Evolutionary conservation across 2,329 filamentous ascomycete genomes (phyloP).

Genomic region (Ophiobolus disseminans): DNA sequence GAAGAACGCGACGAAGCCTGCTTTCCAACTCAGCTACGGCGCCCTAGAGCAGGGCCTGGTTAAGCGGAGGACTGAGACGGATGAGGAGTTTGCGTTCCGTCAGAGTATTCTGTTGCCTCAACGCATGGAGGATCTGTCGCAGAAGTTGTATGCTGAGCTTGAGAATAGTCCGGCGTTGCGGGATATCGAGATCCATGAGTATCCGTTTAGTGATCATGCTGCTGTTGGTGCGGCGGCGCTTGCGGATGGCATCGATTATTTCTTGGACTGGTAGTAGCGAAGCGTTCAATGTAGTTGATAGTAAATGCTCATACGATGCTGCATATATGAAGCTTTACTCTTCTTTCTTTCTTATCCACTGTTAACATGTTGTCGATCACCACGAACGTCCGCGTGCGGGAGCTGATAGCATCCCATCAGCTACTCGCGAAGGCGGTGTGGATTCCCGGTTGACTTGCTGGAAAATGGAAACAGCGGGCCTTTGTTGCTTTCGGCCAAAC

Average conservation of each 20-base stretch:
- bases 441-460: too few species aligned
- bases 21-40: constrained; percentile 43
- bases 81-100: constrained; percentile 34
- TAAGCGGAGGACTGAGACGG: constrained; percentile 35
- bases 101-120: constrained; percentile 31
- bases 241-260: constrained; percentile 44
- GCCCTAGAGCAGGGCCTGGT: constrained; percentile 35
- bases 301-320: background rate
- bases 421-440: constrained; percentile 1
- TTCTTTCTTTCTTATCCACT: too few species aligned
- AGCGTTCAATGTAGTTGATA: background rate
- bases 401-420: too few species aligned
- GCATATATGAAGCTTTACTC: background rate
- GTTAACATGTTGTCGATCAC: too few species aligned
- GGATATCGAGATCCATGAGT: constrained; percentile 37
- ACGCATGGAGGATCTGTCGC: constrained; percentile 31
- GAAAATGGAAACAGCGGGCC: too few species aligned
- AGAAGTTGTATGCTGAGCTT: constrained; percentile 32
- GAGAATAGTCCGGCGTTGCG: constrained; percentile 29
- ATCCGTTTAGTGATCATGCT: constrained; percentile 42
- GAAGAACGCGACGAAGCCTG: constrained; percentile 28
- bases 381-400: too few species aligned
- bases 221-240: constrained; percentile 37
- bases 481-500: constrained; percentile 16
- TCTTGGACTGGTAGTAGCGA: constrained; percentile 33